Evolutionary conservation across 495 filamentous ascomycete genomes (phyloP).

Genomic region (Xylaria acuta): DNA sequence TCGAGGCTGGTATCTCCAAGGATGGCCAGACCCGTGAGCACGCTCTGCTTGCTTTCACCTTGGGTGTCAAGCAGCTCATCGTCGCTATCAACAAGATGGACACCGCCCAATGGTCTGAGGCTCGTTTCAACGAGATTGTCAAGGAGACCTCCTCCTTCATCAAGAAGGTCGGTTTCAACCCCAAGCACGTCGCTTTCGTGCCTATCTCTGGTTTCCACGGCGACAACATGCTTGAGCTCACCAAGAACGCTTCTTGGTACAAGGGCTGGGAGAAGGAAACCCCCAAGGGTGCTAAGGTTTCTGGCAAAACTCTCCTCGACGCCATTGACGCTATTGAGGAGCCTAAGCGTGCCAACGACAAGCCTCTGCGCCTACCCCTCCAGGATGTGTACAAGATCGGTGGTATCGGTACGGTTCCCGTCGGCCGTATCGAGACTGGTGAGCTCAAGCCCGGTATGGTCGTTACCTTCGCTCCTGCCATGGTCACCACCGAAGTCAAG

Average conservation of each 20-base stretch:
- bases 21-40: constrained; percentile 99
- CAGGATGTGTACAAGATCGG: constrained; percentile 99
- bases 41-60: constrained; percentile 99
- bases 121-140: constrained; percentile 97
- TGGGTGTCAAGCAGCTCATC: constrained; percentile 99
- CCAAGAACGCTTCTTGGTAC: constrained; percentile 99
- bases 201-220: constrained; percentile 99
- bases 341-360: constrained; percentile 90
- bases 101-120: constrained; percentile 97
- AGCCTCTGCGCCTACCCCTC: constrained; percentile 99
- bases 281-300: constrained; percentile 84
- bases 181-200: constrained; percentile 96
- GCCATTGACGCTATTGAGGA: constrained; percentile 97
- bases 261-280: constrained; percentile 99
- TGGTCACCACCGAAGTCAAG: constrained; percentile 99
- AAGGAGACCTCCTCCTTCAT: constrained; percentile 99
- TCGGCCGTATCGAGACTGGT: constrained; percentile 99
- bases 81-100: constrained; percentile 99
- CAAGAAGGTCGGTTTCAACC: constrained; percentile 99
- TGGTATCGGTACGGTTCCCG: constrained; percentile 99
- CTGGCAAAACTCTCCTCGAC: constrained; percentile 98
- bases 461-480: constrained; percentile 93
- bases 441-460: constrained; percentile 97
- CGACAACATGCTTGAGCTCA: constrained; percentile 98
- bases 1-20: constrained; percentile 99